Evolutionary conservation across 805 yeast species (phyloP).

Genomic region (Yamadazyma kitorensis): DNA sequence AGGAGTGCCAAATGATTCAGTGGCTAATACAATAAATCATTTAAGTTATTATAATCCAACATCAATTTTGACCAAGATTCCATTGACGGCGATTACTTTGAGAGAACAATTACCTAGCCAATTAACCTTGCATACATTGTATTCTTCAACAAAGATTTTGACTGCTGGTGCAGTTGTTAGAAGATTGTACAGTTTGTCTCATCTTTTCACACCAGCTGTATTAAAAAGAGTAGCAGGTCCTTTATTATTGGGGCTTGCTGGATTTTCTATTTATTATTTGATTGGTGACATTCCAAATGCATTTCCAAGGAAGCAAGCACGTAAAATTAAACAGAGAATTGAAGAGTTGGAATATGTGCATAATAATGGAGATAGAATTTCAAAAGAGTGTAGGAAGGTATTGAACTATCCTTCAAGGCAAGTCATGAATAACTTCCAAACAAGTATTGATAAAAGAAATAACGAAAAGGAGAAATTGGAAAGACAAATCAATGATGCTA

Average conservation of each 20-base stretch:
- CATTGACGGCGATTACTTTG: constrained; percentile 28
- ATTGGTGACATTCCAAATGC: constrained; percentile 85
- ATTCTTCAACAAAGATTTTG: constrained; percentile 37
- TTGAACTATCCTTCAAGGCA: constrained; percentile 80
- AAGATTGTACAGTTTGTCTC: constrained; percentile 33
- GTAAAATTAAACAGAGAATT: constrained; percentile 63
- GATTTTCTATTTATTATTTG: constrained; percentile 58
- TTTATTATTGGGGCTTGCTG: constrained; percentile 45
- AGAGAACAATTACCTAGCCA: constrained; percentile 34
- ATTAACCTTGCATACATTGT: constrained; percentile 38
- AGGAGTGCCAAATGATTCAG: constrained; percentile 33
- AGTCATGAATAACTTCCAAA: constrained; percentile 67
- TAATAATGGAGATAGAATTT: constrained; percentile 69
- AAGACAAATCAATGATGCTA: constrained; percentile 52
- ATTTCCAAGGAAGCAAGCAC: constrained; percentile 77
- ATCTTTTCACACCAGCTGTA: constrained; percentile 34
- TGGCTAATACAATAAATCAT: constrained; percentile 25
- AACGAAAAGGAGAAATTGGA: constrained; percentile 56
- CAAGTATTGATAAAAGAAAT: constrained; percentile 58
- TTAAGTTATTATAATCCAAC: constrained; percentile 33
- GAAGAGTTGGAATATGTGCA: constrained; percentile 74
- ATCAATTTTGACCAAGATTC: constrained; percentile 25
- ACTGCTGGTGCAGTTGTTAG: constrained; percentile 42
- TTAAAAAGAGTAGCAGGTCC: constrained; percentile 55
- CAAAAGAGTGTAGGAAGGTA: constrained; percentile 80